phyloP scores from a whole-genome alignment of 1,139 yeast genomes.

The Debaryomyces sp. region DNA sequence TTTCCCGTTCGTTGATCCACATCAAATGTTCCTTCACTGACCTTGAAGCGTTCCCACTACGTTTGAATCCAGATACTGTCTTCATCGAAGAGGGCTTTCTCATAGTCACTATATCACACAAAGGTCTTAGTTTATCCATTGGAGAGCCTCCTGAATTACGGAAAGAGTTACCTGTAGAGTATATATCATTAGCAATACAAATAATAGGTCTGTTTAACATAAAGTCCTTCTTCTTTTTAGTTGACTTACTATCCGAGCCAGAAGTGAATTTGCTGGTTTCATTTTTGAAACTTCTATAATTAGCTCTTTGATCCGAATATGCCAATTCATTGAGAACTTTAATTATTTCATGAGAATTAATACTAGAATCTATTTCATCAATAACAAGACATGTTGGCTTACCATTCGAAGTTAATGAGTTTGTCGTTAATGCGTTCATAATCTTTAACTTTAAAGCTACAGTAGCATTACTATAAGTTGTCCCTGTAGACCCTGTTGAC shows the following conservation, averaged over 20 bases:
- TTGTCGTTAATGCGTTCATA: slow-evolving; percentile 68
- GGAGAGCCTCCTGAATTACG: slow-evolving; percentile 34
- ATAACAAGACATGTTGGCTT: slow-evolving; percentile 81
- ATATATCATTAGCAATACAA: slow-evolving; percentile 88
- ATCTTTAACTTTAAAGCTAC: slow-evolving; percentile 52
- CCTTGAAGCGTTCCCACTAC: slow-evolving; percentile 39
- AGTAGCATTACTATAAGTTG: slow-evolving; percentile 22
- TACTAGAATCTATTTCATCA: slow-evolving; percentile 92
- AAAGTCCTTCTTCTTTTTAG: slow-evolving; percentile 31
- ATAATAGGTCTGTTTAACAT: slow-evolving; percentile 80
- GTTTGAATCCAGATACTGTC: slow-evolving; percentile 34
- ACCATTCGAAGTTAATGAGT: slow-evolving; percentile 54
- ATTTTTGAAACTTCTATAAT: slow-evolving; percentile 19
- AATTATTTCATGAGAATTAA: slow-evolving; percentile 75
- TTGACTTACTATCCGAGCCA: slow-evolving; percentile 21
- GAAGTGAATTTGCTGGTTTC: slow-evolving; percentile 1
- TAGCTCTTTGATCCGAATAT: slow-evolving; percentile 58
- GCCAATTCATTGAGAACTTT: slow-evolving; percentile 64
- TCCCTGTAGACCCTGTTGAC: slow-evolving; percentile 15
- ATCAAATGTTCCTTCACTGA: slow-evolving; percentile 45
- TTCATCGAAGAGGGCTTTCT: slow-evolving; percentile 56
- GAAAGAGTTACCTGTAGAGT: slow-evolving; percentile 45
- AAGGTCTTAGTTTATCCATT: slow-evolving; percentile 71
- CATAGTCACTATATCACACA: slow-evolving; percentile 72
- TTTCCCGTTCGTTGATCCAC: slow-evolving; percentile 35